These are phyloP conservation scores for Cornus florida DNA, from an alignment of 148 eudicot genomes.

Conservation along the genomic window DNA sequence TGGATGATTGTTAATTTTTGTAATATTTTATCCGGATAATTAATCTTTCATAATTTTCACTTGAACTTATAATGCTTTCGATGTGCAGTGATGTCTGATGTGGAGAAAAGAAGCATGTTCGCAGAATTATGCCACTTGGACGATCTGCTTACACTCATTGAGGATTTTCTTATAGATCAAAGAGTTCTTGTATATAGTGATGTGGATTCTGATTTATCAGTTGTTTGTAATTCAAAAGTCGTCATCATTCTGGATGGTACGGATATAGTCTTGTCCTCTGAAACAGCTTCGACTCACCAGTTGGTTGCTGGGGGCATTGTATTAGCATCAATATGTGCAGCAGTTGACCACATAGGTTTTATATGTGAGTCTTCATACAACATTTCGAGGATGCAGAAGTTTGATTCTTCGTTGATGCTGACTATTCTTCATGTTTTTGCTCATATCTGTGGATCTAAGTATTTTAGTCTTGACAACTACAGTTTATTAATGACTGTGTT, in stretches of 20 bases:
- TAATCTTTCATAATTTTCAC: background rate
- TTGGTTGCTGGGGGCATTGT: constrained; percentile 53
- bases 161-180: constrained; percentile 60
- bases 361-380: constrained; percentile 66
- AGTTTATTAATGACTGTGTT: constrained; percentile 43
- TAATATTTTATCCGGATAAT: background rate
- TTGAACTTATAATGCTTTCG: constrained; percentile 5
- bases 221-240: constrained; percentile 21
- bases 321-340: constrained; percentile 63
- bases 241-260: constrained; percentile 32
- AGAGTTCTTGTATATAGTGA: constrained; percentile 36
- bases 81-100: constrained; percentile 52
- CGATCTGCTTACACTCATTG: constrained; percentile 54
- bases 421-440: constrained; percentile 5
- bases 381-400: constrained; percentile 31
- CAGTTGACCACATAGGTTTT: constrained; percentile 45
- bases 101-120: constrained; percentile 36
- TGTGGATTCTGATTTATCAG: constrained; percentile 23
- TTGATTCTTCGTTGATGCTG: constrained; percentile 31
- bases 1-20: background rate
- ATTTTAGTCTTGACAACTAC: constrained; percentile 33
- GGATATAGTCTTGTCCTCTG: constrained; percentile 22
- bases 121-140: constrained; percentile 40
- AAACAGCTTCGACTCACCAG: constrained; percentile 45
- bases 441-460: constrained; percentile 40